Percentiles rank a stretch among this genome's conserved stretches.
phyloP scores from a whole-genome alignment of 129 eudicot species.

The Artemisia annua region DNA sequence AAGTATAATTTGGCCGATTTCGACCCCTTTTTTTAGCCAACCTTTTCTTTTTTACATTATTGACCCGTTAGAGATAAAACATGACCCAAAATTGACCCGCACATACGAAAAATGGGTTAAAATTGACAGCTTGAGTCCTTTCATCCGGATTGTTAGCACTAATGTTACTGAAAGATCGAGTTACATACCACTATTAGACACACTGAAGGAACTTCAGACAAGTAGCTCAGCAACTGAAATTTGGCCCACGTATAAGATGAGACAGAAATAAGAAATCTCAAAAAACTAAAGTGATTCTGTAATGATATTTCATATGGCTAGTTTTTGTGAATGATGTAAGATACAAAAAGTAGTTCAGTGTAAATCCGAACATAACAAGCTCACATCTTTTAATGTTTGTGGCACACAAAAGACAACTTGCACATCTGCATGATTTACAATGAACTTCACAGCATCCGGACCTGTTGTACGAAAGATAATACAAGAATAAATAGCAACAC shows the following conservation, averaged over 20 bases:
- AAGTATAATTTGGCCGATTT: no score
- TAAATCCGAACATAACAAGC: constrained; percentile 21
- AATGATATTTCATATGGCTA: no score
- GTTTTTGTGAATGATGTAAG: no score
- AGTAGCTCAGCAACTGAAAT: constrained; percentile 78
- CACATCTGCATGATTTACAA: constrained; percentile 74
- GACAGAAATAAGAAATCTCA: not conserved
- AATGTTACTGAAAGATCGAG: not conserved
- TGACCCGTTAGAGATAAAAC: no score
- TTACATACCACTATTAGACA: constrained; percentile 77
- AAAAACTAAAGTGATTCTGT: not conserved
- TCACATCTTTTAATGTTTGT: constrained; percentile 65
- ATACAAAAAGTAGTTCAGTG: not conserved
- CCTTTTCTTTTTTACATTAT: no score
- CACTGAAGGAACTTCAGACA: constrained; percentile 82
- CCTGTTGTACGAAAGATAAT: constrained; percentile 40
- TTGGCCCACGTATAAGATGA: not conserved
- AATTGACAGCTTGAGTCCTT: no score
- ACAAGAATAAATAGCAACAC: constrained; percentile 9
- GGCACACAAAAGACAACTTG: constrained; percentile 87
- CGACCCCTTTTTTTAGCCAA: no score
- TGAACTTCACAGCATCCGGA: constrained; percentile 85
- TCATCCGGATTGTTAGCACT: no score
- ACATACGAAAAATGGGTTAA: no score
- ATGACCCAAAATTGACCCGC: no score